These are phyloP conservation scores for Cornus controversa DNA, from an alignment of 148 eudicot genomes.

Conservation along the genomic window DNA sequence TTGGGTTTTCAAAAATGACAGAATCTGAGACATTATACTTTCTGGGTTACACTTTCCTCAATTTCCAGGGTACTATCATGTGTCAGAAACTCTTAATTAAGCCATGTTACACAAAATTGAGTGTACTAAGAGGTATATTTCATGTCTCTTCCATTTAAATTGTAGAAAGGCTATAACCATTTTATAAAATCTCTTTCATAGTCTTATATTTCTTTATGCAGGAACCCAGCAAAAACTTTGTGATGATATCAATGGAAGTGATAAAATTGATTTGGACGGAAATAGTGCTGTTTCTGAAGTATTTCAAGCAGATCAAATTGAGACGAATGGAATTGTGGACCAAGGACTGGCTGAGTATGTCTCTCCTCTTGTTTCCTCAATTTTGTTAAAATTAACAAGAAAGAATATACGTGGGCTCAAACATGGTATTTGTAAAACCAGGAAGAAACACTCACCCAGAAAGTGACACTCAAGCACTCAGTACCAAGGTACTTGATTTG, in stretches of 20 bases:
- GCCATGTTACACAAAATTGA: constrained; percentile 23
- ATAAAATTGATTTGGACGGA: constrained; percentile 31
- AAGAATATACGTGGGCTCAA: background rate
- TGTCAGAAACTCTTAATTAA: constrained; percentile 71
- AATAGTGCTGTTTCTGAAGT: constrained; percentile 48
- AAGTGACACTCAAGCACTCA: background rate
- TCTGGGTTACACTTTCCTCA: constrained; percentile 64
- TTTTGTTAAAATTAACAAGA: background rate
- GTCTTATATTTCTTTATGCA: constrained; percentile 22
- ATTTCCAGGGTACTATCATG: constrained; percentile 80
- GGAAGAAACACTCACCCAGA: background rate
- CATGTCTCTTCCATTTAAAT: background rate
- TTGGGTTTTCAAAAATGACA: constrained; percentile 66
- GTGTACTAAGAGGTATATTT: constrained; percentile 27
- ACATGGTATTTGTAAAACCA: background rate
- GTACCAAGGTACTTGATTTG: background rate
- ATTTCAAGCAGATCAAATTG: constrained; percentile 44
- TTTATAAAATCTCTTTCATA: background rate
- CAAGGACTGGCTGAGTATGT: constrained; percentile 50
- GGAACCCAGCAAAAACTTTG: constrained; percentile 24
- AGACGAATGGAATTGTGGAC: constrained; percentile 33
- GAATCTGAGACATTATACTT: constrained; percentile 51
- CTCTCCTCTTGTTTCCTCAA: constrained; percentile 14
- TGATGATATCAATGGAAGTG: constrained; percentile 20
- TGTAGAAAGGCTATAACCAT: background rate